Conservation (phyloP, 495 filamentous ascomycete genomes). For the Copromyces sp. region DNA sequence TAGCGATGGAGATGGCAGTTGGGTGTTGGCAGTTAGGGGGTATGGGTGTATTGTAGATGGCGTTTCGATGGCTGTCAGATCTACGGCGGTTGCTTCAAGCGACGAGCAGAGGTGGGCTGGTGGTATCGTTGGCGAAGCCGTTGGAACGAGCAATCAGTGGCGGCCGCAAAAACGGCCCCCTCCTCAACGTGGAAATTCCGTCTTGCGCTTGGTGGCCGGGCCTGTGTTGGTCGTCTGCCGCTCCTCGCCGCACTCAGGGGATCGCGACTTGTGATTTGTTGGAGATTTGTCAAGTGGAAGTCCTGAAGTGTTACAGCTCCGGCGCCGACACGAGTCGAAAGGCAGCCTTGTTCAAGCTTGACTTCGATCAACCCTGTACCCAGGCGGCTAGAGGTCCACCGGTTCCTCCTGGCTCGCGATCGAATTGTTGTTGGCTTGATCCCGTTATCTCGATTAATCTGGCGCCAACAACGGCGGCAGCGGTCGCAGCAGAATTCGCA, state of each 20-base stretch:
- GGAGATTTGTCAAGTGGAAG: background rate
- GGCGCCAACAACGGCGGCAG: background rate
- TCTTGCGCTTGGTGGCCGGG: background rate
- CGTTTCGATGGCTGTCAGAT: slow-evolving; percentile 11
- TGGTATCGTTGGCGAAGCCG: slow-evolving; percentile 34
- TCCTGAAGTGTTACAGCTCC: background rate
- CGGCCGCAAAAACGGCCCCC: slow-evolving; percentile 35
- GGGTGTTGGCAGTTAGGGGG: slow-evolving; percentile 18
- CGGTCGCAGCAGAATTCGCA: background rate
- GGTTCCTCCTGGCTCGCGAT: background rate
- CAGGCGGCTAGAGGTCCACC: background rate
- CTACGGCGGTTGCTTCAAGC: slow-evolving; percentile 28
- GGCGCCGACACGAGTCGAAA: background rate
- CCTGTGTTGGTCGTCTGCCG: background rate
- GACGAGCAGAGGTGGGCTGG: slow-evolving; percentile 19
- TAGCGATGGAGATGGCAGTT: slow-evolving; percentile 24
- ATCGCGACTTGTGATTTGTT: background rate
- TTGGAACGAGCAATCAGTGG: slow-evolving; percentile 27
- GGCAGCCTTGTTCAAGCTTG: background rate
- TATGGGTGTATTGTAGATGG: background rate
- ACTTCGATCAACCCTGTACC: background rate
- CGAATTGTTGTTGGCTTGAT: background rate
- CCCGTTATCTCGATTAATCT: background rate
- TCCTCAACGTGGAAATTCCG: slow-evolving; percentile 6
- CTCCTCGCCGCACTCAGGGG: background rate